Evolutionary conservation across 441 rosid species (phyloP).

Genomic region (Francoa sonchifolia): DNA sequence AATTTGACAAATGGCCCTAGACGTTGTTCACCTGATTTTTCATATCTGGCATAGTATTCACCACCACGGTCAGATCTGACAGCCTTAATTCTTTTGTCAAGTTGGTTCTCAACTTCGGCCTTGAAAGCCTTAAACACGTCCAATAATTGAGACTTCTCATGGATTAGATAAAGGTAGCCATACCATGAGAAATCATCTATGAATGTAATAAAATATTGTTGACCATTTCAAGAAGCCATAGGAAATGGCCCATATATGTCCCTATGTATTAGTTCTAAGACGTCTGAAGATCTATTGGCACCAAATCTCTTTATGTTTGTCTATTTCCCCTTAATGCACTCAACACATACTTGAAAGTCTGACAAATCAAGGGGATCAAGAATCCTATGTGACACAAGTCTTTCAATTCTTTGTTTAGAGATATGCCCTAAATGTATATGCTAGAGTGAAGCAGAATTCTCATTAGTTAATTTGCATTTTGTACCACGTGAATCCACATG

Average conservation of each 20-base stretch:
- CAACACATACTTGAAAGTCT: background rate
- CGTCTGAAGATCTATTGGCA: background rate
- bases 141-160: background rate
- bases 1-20: background rate
- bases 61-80: background rate
- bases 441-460: background rate
- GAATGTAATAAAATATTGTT: background rate
- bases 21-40: background rate
- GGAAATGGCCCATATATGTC: background rate
- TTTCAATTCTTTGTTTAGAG: background rate
- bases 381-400: background rate
- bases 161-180: background rate
- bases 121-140: too few species aligned
- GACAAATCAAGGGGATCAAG: background rate
- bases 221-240: background rate
- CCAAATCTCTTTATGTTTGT: background rate
- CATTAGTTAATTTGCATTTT: background rate
- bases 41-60: background rate
- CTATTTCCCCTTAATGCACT: background rate
- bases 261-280: background rate
- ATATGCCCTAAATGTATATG: background rate
- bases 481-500: background rate
- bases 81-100: too few species aligned
- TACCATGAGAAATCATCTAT: background rate
- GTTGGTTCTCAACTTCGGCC: too few species aligned